A percentile compares a stretch with the other conserved stretches of the same genome.
Evolutionary conservation across 352 stramenopile genomes (phyloP).

Genomic region (Globisporangium cylindrosporum): DNA sequence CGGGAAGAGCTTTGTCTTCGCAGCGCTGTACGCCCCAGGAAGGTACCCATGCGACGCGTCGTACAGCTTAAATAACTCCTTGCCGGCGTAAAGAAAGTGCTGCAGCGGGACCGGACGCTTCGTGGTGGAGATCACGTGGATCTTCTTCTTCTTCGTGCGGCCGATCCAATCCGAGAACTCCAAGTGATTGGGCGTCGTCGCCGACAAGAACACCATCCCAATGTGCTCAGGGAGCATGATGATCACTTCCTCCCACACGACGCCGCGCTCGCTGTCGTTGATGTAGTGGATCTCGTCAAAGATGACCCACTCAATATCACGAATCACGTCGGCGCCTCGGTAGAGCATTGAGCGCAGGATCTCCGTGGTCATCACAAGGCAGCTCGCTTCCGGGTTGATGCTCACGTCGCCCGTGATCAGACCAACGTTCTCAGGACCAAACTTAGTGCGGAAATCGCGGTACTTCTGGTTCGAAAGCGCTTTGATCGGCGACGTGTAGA

Average conservation of each 20-base stretch:
- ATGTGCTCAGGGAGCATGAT: slow-evolving; percentile 98
- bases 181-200: slow-evolving; percentile 98
- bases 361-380: slow-evolving; percentile 98
- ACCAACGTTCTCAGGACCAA: slow-evolving; percentile 93
- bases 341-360: slow-evolving; percentile 97
- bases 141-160: slow-evolving; percentile 93
- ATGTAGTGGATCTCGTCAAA: slow-evolving; percentile 99
- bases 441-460: slow-evolving; percentile 94
- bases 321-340: slow-evolving; percentile 94
- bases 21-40: slow-evolving; percentile 47
- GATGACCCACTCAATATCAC: slow-evolving; percentile 98
- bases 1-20: slow-evolving; percentile 67
- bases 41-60: slow-evolving; percentile 55
- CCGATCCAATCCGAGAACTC: slow-evolving; percentile 99
- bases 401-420: slow-evolving; percentile 97
- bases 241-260: slow-evolving; percentile 98
- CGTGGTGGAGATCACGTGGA: slow-evolving; percentile 97
- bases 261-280: slow-evolving; percentile 96
- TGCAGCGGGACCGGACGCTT: slow-evolving; percentile 96
- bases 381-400: slow-evolving; percentile 95
- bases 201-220: slow-evolving; percentile 97
- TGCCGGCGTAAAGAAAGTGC: slow-evolving; percentile 94
- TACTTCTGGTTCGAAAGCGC: slow-evolving; percentile 99
- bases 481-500: slow-evolving; percentile 99
- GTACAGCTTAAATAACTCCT: slow-evolving; percentile 91